Percentiles rank a stretch among this genome's conserved stretches.
Evolutionary conservation across 306 rosid species (phyloP).

Genomic region (Trifolium repens): DNA sequence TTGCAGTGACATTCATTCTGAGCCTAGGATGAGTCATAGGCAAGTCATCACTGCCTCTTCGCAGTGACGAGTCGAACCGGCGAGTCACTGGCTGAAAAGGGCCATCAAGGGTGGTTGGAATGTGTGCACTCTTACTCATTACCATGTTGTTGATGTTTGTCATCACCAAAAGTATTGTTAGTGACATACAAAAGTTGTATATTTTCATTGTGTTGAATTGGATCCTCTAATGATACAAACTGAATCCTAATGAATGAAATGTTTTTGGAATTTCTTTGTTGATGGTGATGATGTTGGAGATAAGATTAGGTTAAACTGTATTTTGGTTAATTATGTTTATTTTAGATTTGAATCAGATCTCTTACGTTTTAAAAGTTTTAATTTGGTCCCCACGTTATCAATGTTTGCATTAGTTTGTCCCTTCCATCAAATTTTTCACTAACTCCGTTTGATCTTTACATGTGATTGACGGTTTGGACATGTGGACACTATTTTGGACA

Average conservation of each 20-base stretch:
- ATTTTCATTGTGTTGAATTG: constrained; percentile 44
- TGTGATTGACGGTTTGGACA: no score
- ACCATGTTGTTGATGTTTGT: constrained; percentile 26
- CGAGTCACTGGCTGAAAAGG: constrained; percentile 78
- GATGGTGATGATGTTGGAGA: not conserved
- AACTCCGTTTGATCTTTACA: no score
- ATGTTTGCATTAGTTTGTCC: no score
- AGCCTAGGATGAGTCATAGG: constrained; percentile 90
- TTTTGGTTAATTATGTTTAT: no score
- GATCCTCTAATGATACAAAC: constrained; percentile 10
- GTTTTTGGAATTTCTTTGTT: not conserved
- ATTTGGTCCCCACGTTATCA: no score
- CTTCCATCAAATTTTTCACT: no score
- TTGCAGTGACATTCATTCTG: constrained; percentile 66
- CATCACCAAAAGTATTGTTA: constrained; percentile 40
- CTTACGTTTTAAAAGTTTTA: no score
- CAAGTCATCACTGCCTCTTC: constrained; percentile 83
- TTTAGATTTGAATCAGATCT: no score
- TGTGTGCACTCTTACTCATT: constrained; percentile 44
- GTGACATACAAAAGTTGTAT: constrained; percentile 40
- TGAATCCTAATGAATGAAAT: constrained; percentile 2
- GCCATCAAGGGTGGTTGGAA: constrained; percentile 84
- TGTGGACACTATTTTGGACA: no score
- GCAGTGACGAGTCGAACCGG: constrained; percentile 66
- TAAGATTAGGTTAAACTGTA: not conserved